Evolutionary conservation across 1,284 basidiomycete genomes (phyloP), one percentile per base, ranked within the genome.

Genomic region (Trametes polyzona): DNA sequence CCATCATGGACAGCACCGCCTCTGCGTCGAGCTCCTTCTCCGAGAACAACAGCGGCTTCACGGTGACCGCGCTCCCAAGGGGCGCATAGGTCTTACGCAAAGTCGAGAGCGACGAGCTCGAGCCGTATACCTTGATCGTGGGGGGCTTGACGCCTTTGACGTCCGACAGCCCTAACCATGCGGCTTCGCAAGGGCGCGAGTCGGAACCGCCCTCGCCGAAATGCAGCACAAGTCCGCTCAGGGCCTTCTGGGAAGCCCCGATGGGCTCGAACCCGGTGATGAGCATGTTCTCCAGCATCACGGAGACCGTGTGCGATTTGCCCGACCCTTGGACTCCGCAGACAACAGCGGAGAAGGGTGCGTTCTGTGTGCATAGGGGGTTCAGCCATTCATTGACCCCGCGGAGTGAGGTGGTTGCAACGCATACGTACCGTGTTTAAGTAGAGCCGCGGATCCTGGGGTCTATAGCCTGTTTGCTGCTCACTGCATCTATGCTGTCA

Each of bases 1-100:
- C 81, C 87, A 88, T 88, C 79, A 88, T 82, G 0, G 84, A 83
- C 21, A 88, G 64, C 52, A 89, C 82, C 0, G 85, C 83, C 32
- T 83, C 75, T 2, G 85, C 85, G 69, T 92, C 83, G 2, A 91
- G 76, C 58, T 92, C 86, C 12, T 79, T 73, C 60, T 87, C 80
- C 14, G 76, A 73, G 57, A 92, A 79, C 2, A 78, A 67, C 21
- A 92, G 69, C 0, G 88, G 83, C 52, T 81, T 74, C 0, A 90
- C 81, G 0, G 63, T 72, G 3, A 87, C 75, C 21, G 73, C 72
- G 0, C 63, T 36, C 0, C 83, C 84, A 1, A 89, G 72, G 12
- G 76, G 76, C 1, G 74, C 71, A 63, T 90, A 90, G 0, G 84
- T 78, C 2, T 67, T 62, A 16, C 70, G 76, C 83, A 88, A 87